Percentiles rank a stretch among this genome's conserved stretches.
Evolutionary conservation across 768 basidiomycete species (phyloP).

Genomic region (Butyriboletus loyo): DNA sequence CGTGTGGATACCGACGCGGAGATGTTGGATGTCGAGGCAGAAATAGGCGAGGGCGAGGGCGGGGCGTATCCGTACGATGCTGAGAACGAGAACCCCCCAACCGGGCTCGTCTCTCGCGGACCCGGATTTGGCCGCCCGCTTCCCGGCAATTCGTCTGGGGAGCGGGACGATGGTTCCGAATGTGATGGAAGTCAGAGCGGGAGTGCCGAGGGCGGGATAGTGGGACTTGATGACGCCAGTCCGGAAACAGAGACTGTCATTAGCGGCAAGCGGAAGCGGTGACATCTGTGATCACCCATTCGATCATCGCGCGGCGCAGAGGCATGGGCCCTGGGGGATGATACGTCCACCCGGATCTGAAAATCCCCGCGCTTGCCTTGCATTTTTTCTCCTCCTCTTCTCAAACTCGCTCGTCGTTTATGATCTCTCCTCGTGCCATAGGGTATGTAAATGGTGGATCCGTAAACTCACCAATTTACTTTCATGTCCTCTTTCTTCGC

Average conservation of each 20-base stretch:
- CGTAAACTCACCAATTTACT: neutral
- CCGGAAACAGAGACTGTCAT: constrained; percentile 9
- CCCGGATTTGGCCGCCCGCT: constrained; percentile 19
- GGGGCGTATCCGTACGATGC: constrained; percentile 4
- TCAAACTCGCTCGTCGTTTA: neutral
- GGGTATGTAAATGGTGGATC: constrained; percentile 10
- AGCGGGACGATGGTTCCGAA: constrained; percentile 19
- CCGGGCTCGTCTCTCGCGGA: constrained; percentile 10
- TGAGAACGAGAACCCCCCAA: constrained; percentile 1
- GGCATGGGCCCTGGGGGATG: neutral
- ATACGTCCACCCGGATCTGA: neutral
- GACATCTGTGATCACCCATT: neutral
- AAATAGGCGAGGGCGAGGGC: neutral
- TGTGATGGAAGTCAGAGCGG: constrained; percentile 18
- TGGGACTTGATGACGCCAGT: neutral
- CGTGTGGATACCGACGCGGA: constrained; percentile 23
- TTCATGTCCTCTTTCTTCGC: no score
- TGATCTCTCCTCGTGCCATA: constrained; percentile 3
- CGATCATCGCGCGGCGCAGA: neutral
- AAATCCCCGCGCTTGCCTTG: neutral
- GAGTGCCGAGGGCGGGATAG: constrained; percentile 15
- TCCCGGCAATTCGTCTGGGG: constrained; percentile 8
- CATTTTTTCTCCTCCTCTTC: neutral
- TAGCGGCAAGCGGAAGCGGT: constrained; percentile 26
- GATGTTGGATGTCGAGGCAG: constrained; percentile 26